Conservation (phyloP, 495 filamentous ascomycete species). For the Penicillium egyptiacum region DNA sequence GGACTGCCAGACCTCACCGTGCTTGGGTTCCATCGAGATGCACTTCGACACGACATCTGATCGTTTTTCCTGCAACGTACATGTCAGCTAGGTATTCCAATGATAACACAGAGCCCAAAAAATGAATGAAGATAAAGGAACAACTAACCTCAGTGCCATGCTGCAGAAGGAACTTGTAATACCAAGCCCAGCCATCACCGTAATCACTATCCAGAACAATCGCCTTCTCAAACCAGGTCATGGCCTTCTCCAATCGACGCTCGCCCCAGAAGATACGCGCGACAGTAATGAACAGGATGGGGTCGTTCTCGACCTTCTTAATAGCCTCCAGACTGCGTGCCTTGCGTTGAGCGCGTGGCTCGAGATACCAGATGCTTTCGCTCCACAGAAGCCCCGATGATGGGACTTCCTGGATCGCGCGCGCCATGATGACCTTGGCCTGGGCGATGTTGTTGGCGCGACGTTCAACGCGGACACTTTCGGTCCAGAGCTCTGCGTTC, state of each 20-base stretch:
- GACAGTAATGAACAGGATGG: conserved; percentile 75
- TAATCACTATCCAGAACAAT: conserved; percentile 79
- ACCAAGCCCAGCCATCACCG: conserved; percentile 98
- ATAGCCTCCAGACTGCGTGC: conserved; percentile 88
- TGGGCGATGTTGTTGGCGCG: conserved; percentile 80
- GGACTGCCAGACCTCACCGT: conserved; percentile 90
- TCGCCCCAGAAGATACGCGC: conserved; percentile 77
- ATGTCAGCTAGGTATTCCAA: conserved; percentile 13
- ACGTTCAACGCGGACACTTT: conserved; percentile 87
- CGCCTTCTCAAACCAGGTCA: conserved; percentile 96
- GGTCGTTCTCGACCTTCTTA: conserved; percentile 92
- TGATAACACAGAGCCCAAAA: background rate
- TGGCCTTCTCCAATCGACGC: conserved; percentile 82
- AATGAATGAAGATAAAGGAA: background rate
- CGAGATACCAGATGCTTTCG: conserved; percentile 92
- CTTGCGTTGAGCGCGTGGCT: conserved; percentile 86
- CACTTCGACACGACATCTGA: conserved; percentile 75
- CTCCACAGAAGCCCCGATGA: conserved; percentile 87
- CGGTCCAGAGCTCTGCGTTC: conserved; percentile 80
- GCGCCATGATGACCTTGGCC: conserved; percentile 88
- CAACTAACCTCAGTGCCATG: conserved; percentile 73
- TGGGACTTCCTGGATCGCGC: conserved; percentile 87
- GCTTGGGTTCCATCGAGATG: conserved; percentile 73
- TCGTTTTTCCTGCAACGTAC: conserved; percentile 67
- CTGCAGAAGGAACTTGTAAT: conserved; percentile 86